These are phyloP conservation scores for Fusarium sp. DNA, from an alignment of 2,329 filamentous ascomycete species.

Conservation along the genomic window DNA sequence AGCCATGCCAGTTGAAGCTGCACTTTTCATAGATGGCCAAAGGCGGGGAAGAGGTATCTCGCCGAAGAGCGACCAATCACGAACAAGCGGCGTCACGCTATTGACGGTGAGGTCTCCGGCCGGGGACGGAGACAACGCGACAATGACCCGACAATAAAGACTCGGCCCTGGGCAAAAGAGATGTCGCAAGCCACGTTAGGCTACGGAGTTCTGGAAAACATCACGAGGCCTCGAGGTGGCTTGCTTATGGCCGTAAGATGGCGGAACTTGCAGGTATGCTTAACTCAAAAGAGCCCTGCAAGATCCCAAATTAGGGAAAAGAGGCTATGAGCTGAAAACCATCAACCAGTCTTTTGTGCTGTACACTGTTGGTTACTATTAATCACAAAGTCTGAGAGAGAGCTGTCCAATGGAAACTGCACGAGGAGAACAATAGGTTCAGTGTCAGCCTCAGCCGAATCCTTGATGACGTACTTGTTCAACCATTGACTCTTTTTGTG, in stretches of 20 bases:
- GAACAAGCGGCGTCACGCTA: not conserved
- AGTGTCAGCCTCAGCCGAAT: constrained; percentile 3
- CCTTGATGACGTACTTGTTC: not conserved
- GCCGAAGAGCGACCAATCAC: constrained; percentile 6
- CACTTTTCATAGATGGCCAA: not conserved
- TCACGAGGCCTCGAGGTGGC: constrained; percentile 12
- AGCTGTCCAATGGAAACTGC: not conserved
- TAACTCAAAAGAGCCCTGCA: constrained; percentile 3
- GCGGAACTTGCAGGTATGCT: constrained; percentile 10
- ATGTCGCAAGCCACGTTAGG: not conserved
- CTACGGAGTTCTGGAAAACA: not conserved
- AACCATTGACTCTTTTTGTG: not conserved
- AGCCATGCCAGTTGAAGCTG: constrained; percentile 5
- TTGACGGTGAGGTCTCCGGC: constrained; percentile 2
- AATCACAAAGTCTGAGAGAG: not conserved
- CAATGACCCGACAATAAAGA: not conserved
- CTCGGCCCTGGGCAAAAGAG: not conserved
- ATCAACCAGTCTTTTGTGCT: not conserved
- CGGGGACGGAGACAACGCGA: not conserved
- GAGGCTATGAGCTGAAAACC: not conserved
- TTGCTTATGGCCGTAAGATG: constrained; percentile 4
- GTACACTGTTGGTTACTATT: not conserved
- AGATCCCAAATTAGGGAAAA: not conserved
- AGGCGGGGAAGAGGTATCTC: constrained; percentile 11
- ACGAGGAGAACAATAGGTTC: not conserved